Evolutionary conservation across 345 rosid genomes (phyloP).

Genomic region (Euphorbia peplus): DNA sequence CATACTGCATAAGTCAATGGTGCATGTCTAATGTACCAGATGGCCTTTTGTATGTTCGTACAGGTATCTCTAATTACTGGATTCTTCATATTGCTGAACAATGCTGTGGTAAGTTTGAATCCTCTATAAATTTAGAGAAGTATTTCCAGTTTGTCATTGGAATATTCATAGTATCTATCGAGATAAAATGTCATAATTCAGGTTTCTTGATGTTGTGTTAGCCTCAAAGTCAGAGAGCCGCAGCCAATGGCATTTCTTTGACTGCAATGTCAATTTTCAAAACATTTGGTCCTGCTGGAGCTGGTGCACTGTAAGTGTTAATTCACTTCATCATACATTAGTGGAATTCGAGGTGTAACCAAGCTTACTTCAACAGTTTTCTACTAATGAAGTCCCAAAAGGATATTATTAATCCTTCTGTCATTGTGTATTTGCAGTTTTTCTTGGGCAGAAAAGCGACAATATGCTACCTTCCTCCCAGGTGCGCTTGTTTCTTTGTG

Average conservation of each 20-base stretch:
- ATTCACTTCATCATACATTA: too few species aligned
- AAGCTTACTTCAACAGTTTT: neutral
- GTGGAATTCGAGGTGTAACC: neutral
- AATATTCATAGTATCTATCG: neutral
- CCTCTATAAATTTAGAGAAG: neutral
- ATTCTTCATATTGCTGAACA: conserved; percentile 49
- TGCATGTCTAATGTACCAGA: neutral
- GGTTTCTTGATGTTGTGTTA: conserved; percentile 4
- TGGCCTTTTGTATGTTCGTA: conserved; percentile 7
- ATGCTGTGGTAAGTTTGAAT: conserved; percentile 46
- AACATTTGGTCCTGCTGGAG: conserved; percentile 65
- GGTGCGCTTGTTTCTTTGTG: conserved; percentile 20
- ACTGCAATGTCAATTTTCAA: conserved; percentile 67
- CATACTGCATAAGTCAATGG: neutral
- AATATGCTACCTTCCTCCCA: conserved; percentile 43
- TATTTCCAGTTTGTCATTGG: neutral
- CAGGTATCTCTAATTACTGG: conserved; percentile 50
- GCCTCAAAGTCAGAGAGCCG: conserved; percentile 57
- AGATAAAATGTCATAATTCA: neutral
- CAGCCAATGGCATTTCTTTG: conserved; percentile 62
- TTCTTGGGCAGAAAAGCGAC: conserved; percentile 59
- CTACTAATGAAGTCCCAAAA: too few species aligned
- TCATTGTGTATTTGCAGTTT: conserved; percentile 30
- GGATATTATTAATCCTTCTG: neutral
- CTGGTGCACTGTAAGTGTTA: conserved; percentile 58